Conservation (phyloP, 2,329 filamentous ascomycete species). For the Ophiocordyceps robertsii region DNA sequence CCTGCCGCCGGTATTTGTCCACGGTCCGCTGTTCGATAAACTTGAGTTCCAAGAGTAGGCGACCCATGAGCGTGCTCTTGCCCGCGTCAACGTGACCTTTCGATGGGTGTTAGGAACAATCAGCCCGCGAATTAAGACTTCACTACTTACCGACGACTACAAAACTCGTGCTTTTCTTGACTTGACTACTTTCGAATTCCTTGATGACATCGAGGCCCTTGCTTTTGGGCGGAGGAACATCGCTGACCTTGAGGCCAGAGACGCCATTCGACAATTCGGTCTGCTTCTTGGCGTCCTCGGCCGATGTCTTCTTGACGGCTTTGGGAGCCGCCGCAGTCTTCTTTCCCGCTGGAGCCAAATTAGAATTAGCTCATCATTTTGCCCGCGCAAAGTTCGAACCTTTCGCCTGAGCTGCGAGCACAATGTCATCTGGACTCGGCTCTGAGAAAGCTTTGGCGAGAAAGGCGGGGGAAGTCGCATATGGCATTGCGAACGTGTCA, state of each 20-base stretch:
- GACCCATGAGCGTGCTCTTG: slow-evolving; percentile 95
- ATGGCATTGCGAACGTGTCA: slow-evolving; percentile 31
- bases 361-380: slow-evolving; percentile 38
- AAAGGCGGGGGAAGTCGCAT: slow-evolving; percentile 33
- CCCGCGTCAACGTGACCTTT: slow-evolving; percentile 90
- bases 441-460: slow-evolving; percentile 56
- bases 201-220: slow-evolving; percentile 78
- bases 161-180: slow-evolving; percentile 77
- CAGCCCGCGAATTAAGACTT: slow-evolving; percentile 3
- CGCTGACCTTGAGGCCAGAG: slow-evolving; percentile 28
- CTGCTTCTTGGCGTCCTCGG: slow-evolving; percentile 13
- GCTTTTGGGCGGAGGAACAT: slow-evolving; percentile 44
- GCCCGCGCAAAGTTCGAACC: slow-evolving; percentile 52
- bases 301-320: slow-evolving; percentile 21
- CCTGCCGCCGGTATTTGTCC: slow-evolving; percentile 78
- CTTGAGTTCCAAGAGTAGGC: slow-evolving; percentile 78
- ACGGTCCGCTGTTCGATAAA: slow-evolving; percentile 80
- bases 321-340: slow-evolving; percentile 27
- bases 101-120: not conserved
- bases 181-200: slow-evolving; percentile 62
- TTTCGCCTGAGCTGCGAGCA: slow-evolving; percentile 79
- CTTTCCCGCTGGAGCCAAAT: slow-evolving; percentile 38
- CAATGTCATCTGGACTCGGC: slow-evolving; percentile 85
- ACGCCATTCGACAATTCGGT: slow-evolving; percentile 15
- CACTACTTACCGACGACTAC: slow-evolving; percentile 67